Percentiles rank a stretch among this genome's conserved stretches.
phyloP scores from a whole-genome alignment of 768 basidiomycete genomes.

The Amanita jacksonii region DNA sequence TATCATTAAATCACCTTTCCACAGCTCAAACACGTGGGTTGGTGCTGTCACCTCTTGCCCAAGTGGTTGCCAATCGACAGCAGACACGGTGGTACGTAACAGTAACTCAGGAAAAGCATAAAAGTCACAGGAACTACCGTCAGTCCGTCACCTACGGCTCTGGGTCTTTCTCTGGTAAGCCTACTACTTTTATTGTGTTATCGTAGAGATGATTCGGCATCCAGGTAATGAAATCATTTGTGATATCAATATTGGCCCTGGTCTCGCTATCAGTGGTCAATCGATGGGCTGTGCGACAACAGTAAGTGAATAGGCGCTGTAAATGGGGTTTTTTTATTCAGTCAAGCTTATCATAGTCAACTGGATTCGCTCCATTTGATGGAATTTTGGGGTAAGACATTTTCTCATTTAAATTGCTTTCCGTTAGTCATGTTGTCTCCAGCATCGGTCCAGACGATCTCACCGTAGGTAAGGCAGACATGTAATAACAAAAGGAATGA shows the following conservation, averaged over 20 bases:
- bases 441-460: conserved; percentile 55
- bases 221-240: conserved; percentile 45
- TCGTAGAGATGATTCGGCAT: no score
- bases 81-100: conserved; percentile 34
- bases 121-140: background rate
- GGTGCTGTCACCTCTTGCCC: conserved; percentile 36
- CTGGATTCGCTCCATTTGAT: conserved; percentile 42
- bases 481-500: background rate
- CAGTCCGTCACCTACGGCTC: conserved; percentile 52
- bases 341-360: conserved; percentile 13
- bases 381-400: conserved; percentile 56
- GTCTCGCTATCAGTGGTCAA: conserved; percentile 37
- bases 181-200: background rate
- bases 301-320: conserved; percentile 8
- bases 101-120: background rate
- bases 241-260: conserved; percentile 43
- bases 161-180: conserved; percentile 24
- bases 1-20: background rate
- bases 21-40: conserved; percentile 43
- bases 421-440: background rate
- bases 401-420: background rate
- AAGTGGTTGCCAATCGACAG: conserved; percentile 41
- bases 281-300: conserved; percentile 56
- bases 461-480: conserved; percentile 28
- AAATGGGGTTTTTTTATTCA: background rate